Conservation (phyloP, 257 asterid genomes). For the Jasminum sambac region DNA sequence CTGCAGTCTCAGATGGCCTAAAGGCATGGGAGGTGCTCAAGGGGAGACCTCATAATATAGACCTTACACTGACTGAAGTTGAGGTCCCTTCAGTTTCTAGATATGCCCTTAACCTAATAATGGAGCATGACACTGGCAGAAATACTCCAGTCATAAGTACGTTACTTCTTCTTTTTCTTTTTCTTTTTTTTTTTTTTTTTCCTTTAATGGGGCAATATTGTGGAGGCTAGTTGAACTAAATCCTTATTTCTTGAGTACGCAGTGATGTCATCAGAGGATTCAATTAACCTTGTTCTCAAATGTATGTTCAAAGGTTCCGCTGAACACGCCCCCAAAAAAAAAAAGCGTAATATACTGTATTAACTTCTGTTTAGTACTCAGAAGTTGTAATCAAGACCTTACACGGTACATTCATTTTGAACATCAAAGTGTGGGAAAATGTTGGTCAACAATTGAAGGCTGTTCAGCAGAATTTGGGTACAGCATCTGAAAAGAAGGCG, state of each 20-base stretch:
- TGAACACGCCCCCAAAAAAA: too few species aligned
- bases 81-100: conserved; percentile 55
- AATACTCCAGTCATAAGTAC: conserved; percentile 52
- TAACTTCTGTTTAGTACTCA: not conserved
- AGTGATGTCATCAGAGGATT: conserved; percentile 42
- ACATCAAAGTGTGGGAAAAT: not conserved
- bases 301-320: conserved; percentile 35
- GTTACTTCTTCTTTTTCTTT: not conserved
- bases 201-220: not conserved
- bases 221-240: not conserved
- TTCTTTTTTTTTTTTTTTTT: not conserved
- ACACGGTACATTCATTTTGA: not conserved
- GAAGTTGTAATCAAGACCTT: not conserved
- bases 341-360: too few species aligned
- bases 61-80: conserved; percentile 51
- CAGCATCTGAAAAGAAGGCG: not conserved
- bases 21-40: conserved; percentile 57
- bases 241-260: conserved; percentile 11
- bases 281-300: conserved; percentile 32
- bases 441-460: not conserved
- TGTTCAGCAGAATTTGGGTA: not conserved
- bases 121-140: conserved; percentile 51
- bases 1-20: conserved; percentile 48
- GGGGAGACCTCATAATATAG: conserved; percentile 37
- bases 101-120: conserved; percentile 45